phyloP scores from a whole-genome alignment of 2,329 filamentous ascomycete species.

The Fusarium foetens region DNA sequence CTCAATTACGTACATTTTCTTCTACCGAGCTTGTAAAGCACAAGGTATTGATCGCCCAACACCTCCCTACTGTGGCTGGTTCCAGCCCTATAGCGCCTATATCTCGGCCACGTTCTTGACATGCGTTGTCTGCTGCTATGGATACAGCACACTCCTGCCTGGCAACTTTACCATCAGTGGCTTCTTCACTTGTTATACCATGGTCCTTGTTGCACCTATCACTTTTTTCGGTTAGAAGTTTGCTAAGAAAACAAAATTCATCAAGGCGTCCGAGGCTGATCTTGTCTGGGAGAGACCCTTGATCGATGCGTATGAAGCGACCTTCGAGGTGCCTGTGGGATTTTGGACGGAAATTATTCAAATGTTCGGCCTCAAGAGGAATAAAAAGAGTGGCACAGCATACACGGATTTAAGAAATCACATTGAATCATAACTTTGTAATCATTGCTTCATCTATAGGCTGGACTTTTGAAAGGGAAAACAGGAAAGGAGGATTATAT shows the following conservation, averaged over 20 bases:
- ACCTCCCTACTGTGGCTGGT: not conserved
- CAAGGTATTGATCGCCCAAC: too few species aligned
- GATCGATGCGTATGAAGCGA: conserved; percentile 8
- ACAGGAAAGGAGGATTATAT: not conserved
- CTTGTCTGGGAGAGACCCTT: conserved; percentile 8
- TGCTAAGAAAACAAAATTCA: conserved; percentile 9
- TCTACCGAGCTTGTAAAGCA: too few species aligned
- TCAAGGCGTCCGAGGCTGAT: not conserved
- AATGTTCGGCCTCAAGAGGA: not conserved
- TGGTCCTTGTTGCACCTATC: not conserved
- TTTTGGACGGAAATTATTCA: not conserved
- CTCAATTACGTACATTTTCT: too few species aligned
- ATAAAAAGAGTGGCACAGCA: not conserved
- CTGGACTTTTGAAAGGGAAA: conserved; percentile 23
- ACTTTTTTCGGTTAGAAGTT: conserved; percentile 6
- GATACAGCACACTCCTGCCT: not conserved
- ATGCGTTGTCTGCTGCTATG: not conserved
- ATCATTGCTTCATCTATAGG: conserved; percentile 35
- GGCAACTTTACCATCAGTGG: not conserved
- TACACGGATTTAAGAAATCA: not conserved
- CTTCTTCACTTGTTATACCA: conserved; percentile 14
- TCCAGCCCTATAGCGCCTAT: conserved; percentile 4
- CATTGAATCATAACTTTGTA: conserved; percentile 6
- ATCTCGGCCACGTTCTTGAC: not conserved
- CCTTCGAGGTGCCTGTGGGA: not conserved